phyloP scores from a whole-genome alignment of 2,329 filamentous ascomycete species.

The Dothiorella sarmentorum region DNA sequence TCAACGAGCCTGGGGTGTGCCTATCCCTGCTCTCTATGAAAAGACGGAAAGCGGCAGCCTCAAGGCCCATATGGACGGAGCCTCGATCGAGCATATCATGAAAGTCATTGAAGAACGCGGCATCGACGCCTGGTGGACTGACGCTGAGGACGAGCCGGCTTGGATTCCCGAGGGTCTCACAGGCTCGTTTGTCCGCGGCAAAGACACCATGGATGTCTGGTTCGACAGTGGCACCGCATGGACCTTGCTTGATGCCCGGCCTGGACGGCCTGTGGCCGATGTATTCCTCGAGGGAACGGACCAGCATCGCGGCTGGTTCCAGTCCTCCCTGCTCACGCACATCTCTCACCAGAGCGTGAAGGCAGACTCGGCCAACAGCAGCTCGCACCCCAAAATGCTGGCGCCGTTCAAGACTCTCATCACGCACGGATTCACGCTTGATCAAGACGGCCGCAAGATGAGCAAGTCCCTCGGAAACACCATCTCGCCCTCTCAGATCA shows the following conservation, averaged over 20 bases:
- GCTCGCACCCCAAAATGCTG: slow-evolving; percentile 29
- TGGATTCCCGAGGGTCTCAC: slow-evolving; percentile 71
- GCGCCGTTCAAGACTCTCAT: slow-evolving; percentile 86
- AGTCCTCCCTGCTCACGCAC: slow-evolving; percentile 87
- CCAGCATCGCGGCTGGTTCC: slow-evolving; percentile 97
- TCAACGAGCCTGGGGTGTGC: slow-evolving; percentile 93
- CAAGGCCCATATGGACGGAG: slow-evolving; percentile 71
- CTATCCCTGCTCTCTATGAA: slow-evolving; percentile 81
- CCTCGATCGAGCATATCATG: slow-evolving; percentile 82
- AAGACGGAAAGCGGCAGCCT: slow-evolving; percentile 58
- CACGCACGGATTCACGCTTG: slow-evolving; percentile 92
- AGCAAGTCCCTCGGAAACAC: slow-evolving; percentile 94
- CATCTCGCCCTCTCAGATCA: slow-evolving; percentile 75
- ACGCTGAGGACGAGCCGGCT: slow-evolving; percentile 66
- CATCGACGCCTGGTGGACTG: slow-evolving; percentile 93
- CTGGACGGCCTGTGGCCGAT: slow-evolving; percentile 59
- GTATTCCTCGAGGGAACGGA: slow-evolving; percentile 93
- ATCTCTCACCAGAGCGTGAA: slow-evolving; percentile 57
- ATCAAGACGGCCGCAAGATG: slow-evolving; percentile 93
- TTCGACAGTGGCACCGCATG: slow-evolving; percentile 97
- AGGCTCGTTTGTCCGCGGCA: slow-evolving; percentile 67
- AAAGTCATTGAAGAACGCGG: slow-evolving; percentile 71
- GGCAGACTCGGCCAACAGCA: slow-evolving; percentile 26
- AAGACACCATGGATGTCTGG: slow-evolving; percentile 99
- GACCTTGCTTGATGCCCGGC: slow-evolving; percentile 48